phyloP scores from a whole-genome alignment of 805 yeast genomes.

The Suhomyces prunicola region DNA sequence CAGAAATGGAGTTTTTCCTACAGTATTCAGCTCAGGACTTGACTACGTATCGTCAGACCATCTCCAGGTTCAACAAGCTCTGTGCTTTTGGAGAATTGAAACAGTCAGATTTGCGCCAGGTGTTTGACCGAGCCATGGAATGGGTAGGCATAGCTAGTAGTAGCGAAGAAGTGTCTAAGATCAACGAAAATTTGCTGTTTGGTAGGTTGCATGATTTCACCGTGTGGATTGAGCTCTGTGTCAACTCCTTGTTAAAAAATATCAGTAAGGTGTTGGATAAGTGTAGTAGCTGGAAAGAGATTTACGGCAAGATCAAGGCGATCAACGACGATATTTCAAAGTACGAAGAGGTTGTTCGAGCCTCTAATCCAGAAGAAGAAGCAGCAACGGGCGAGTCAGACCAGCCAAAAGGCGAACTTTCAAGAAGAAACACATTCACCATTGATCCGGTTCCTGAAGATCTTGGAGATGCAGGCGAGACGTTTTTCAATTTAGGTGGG shows the following conservation, averaged over 20 bases:
- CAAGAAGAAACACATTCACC: constrained; percentile 16
- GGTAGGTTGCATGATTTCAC: constrained; percentile 14
- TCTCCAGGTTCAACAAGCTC: constrained; percentile 37
- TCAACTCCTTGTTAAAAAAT: constrained; percentile 20
- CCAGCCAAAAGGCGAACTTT: constrained; percentile 4
- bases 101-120: constrained; percentile 26
- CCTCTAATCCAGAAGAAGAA: neutral
- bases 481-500: constrained; percentile 33
- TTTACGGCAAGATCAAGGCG: constrained; percentile 23
- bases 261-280: constrained; percentile 21
- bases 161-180: neutral
- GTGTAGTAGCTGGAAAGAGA: constrained; percentile 29
- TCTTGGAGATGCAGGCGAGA: constrained; percentile 13
- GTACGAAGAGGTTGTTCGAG: constrained; percentile 16
- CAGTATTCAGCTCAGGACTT: constrained; percentile 46
- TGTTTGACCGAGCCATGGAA: constrained; percentile 15
- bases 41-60: constrained; percentile 19
- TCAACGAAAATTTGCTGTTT: constrained; percentile 8
- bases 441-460: constrained; percentile 11
- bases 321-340: constrained; percentile 28
- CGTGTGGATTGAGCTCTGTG: constrained; percentile 23
- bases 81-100: constrained; percentile 32
- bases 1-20: constrained; percentile 47
- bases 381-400: neutral
- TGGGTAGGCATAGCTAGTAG: neutral